Evolutionary conservation across 352 stramenopile species (phyloP).

Genomic region (Globisporangium echinulatum): DNA sequence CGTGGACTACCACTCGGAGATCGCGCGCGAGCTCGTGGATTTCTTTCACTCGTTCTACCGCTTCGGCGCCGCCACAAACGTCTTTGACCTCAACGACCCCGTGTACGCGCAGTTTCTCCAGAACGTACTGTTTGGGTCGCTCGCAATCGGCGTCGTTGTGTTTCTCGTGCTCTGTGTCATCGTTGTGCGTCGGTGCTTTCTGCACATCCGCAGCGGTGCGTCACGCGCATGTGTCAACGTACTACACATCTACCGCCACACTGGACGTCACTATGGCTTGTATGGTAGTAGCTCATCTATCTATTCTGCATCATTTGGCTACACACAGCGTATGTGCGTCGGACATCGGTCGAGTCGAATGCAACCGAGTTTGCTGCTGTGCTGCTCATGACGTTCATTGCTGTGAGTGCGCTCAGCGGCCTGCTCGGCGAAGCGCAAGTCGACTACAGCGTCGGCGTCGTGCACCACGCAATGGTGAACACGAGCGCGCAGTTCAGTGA

Average conservation of each 20-base stretch:
- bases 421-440: conserved; percentile 73
- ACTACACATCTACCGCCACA: no score
- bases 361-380: conserved; percentile 66
- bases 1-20: conserved; percentile 60
- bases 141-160: conserved; percentile 51
- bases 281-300: no score
- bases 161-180: conserved; percentile 63
- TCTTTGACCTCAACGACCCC: conserved; percentile 48
- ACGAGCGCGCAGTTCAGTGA: conserved; percentile 45
- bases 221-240: not conserved
- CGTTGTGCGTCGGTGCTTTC: conserved; percentile 57
- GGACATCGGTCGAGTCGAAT: conserved; percentile 37
- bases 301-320: not conserved
- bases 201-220: conserved; percentile 64
- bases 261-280: no score
- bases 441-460: conserved; percentile 74
- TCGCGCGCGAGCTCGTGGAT: conserved; percentile 51
- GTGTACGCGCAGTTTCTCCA: conserved; percentile 59
- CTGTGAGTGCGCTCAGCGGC: conserved; percentile 60
- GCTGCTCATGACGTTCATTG: conserved; percentile 63
- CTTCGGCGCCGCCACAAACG: conserved; percentile 43
- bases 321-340: conserved; percentile 32
- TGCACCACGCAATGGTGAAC: conserved; percentile 71
- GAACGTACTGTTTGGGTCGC: conserved; percentile 63
- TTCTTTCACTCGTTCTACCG: conserved; percentile 84